Conservation (phyloP, 1,139 yeast genomes). For the Candida glucosophila region DNA sequence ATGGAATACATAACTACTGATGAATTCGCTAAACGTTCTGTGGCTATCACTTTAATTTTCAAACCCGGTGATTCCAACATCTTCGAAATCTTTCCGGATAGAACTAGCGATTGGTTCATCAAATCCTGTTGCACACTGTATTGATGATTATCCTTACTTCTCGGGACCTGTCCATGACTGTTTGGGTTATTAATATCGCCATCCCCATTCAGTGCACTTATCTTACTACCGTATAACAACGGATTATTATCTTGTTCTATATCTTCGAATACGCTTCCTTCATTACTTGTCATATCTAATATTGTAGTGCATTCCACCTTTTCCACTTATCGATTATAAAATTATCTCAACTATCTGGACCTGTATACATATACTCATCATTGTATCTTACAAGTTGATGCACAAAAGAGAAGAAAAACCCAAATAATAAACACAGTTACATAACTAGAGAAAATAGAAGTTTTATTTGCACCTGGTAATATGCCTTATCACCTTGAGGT, state of each 20-base stretch:
- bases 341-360: too few relatives aligned
- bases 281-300: constrained; percentile 1
- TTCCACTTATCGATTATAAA: too few relatives aligned
- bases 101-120: constrained; percentile 28
- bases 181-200: constrained; percentile 8
- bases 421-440: too few relatives aligned
- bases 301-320: too few relatives aligned
- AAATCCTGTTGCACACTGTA: constrained; percentile 9
- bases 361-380: too few relatives aligned
- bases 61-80: constrained; percentile 20
- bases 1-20: constrained; percentile 35
- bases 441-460: too few relatives aligned
- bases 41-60: constrained; percentile 23
- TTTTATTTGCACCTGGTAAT: too few relatives aligned
- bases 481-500: too few relatives aligned
- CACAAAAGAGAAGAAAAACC: too few relatives aligned
- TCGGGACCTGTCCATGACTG: too few relatives aligned
- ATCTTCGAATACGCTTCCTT: constrained; percentile 21
- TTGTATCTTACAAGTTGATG: too few relatives aligned
- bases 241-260: constrained; percentile 45
- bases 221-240: constrained; percentile 31
- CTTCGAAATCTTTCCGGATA: constrained; percentile 27
- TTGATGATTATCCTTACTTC: constrained; percentile 1
- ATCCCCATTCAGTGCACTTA: constrained; percentile 21
- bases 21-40: constrained; percentile 30